phyloP scores from a whole-genome alignment of 192 early-diverging fungal species.

The Lunasporangiospora selenospora region DNA sequence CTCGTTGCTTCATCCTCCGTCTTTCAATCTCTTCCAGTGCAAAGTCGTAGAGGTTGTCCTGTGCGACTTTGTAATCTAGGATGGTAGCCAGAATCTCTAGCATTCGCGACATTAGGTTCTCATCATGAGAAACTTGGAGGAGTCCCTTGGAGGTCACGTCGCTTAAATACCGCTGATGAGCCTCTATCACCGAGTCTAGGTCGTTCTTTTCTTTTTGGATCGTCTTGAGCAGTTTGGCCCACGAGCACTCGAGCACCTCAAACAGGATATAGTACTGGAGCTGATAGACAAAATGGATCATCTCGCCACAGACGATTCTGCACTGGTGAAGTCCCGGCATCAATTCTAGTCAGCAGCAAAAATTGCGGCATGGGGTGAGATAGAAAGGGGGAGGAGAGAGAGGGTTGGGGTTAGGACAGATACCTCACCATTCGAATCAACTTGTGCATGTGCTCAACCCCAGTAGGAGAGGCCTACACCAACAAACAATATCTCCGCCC shows the following conservation, averaged over 20 bases:
- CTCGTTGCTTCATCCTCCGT: constrained; percentile 32
- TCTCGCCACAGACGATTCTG: constrained; percentile 76
- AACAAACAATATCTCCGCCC: background rate
- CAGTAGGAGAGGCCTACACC: no score
- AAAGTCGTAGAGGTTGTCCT: constrained; percentile 59
- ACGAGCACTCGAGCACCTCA: constrained; percentile 90
- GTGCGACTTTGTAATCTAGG: constrained; percentile 64
- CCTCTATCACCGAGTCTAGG: constrained; percentile 81
- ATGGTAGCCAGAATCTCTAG: constrained; percentile 69
- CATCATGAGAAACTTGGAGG: constrained; percentile 53
- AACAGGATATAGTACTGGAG: constrained; percentile 94
- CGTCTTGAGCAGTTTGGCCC: constrained; percentile 75
- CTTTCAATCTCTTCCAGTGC: constrained; percentile 48
- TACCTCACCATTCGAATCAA: no score
- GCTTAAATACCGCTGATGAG: constrained; percentile 77
- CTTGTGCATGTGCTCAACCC: no score
- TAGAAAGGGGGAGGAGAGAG: background rate
- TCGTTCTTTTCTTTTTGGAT: constrained; percentile 68
- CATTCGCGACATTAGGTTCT: constrained; percentile 52
- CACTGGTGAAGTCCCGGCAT: constrained; percentile 70
- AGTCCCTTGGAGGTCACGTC: constrained; percentile 73
- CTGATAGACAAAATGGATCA: constrained; percentile 95
- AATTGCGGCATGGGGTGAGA: background rate
- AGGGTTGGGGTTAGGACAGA: no score
- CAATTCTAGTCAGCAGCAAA: constrained; percentile 54